Percentiles rank a stretch among this genome's conserved stretches.
phyloP scores from a whole-genome alignment of 257 asterid species.

The Gentiana straminea region DNA sequence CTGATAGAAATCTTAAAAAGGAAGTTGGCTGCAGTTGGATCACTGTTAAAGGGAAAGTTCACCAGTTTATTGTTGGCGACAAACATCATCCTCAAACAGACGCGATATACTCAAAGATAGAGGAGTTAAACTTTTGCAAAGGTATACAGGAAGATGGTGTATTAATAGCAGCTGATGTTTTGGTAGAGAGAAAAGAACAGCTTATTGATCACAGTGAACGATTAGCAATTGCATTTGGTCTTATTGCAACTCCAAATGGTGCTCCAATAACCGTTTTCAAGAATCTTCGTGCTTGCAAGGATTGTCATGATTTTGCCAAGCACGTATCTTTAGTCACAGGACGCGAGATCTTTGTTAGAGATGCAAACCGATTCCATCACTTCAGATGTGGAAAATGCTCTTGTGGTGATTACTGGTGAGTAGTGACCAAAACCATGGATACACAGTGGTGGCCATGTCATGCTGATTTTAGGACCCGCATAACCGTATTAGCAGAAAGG shows the following conservation, averaged over 20 bases:
- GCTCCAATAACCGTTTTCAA: constrained; percentile 36
- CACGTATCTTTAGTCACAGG: constrained; percentile 29
- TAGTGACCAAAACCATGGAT: too few species aligned
- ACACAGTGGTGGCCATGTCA: too few species aligned
- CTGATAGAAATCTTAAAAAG: constrained; percentile 28
- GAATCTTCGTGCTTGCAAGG: constrained; percentile 52
- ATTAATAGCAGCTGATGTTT: constrained; percentile 12
- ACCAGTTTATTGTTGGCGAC: constrained; percentile 49
- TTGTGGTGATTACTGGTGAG: constrained; percentile 54
- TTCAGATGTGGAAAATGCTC: constrained; percentile 41
- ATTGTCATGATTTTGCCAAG: constrained; percentile 52
- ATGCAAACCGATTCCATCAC: constrained; percentile 51
- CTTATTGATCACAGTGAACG: constrained; percentile 50
- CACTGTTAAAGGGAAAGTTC: constrained; percentile 25
- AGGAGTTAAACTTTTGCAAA: constrained; percentile 18
- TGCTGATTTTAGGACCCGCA: too few species aligned
- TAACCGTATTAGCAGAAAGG: too few species aligned
- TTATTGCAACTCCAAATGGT: constrained; percentile 22
- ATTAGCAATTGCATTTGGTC: constrained; percentile 53
- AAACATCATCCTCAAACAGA: constrained; percentile 32
- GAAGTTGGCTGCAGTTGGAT: constrained; percentile 57
- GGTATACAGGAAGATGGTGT: constrained; percentile 6
- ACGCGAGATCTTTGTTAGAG: constrained; percentile 35
- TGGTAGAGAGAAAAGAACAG: constrained; percentile 32
- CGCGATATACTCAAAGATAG: constrained; percentile 35